These are phyloP conservation scores for Selenicereus undatus DNA, from an alignment of 148 eudicot genomes.

Conservation along the genomic window DNA sequence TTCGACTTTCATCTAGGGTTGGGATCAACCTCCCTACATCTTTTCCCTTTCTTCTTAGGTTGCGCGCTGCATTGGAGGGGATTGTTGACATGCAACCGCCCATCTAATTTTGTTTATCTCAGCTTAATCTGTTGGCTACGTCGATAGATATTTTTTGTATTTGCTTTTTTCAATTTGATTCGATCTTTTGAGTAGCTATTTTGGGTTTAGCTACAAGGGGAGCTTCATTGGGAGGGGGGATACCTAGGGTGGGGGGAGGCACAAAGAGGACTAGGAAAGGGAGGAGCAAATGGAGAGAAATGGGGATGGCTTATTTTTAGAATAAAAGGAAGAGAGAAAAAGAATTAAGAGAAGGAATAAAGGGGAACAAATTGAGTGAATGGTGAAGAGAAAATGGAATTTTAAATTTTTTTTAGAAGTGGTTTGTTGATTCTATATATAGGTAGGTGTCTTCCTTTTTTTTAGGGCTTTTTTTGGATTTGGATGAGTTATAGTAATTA, in stretches of 20 bases:
- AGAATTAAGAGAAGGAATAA: neutral
- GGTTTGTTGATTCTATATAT: slow-evolving; percentile 11
- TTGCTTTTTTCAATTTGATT: neutral
- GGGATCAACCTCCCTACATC: slow-evolving; percentile 2
- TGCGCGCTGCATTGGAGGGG: slow-evolving; percentile 21
- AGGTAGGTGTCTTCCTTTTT: slow-evolving; percentile 18
- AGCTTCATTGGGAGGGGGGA: slow-evolving; percentile 15
- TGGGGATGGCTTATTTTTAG: slow-evolving; percentile 19
- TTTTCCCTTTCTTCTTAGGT: slow-evolving; percentile 9
- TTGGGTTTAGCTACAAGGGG: slow-evolving; percentile 3
- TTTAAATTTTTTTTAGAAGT: neutral
- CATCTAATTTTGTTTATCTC: slow-evolving; percentile 5
- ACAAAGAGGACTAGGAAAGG: neutral
- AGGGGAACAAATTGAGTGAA: neutral
- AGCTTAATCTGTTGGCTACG: neutral
- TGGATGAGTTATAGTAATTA: neutral
- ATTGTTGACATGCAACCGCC: slow-evolving; percentile 37
- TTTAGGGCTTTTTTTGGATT: slow-evolving; percentile 13
- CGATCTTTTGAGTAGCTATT: neutral
- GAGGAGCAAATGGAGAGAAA: neutral
- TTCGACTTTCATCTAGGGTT: neutral
- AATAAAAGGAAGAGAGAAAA: neutral
- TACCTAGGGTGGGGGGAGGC: neutral
- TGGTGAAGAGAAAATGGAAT: neutral
- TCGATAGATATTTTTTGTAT: neutral